Conservation (phyloP, 805 yeast species). For the Candida boidinii region DNA sequence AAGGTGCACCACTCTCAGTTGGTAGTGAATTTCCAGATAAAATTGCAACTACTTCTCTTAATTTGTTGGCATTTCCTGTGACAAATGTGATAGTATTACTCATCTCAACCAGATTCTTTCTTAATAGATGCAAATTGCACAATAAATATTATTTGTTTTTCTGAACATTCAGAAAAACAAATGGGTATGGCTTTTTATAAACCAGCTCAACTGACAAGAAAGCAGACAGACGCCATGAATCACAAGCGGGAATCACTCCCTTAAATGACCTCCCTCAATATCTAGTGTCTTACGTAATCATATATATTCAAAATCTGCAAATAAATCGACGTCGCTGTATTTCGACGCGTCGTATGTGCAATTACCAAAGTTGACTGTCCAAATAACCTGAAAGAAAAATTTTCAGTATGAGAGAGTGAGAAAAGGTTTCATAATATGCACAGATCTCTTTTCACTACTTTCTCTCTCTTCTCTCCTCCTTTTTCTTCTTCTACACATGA, state of each 20-base stretch:
- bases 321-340: no score
- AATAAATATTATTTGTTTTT: neutral
- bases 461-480: conserved; percentile 1
- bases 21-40: conserved; percentile 29
- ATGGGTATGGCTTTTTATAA: no score
- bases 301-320: no score
- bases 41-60: conserved; percentile 75
- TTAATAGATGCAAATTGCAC: conserved; percentile 1
- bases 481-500: conserved; percentile 3
- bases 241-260: no score
- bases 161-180: neutral
- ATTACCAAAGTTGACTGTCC: no score
- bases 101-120: conserved; percentile 8
- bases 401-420: no score
- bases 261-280: neutral
- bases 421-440: neutral
- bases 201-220: no score
- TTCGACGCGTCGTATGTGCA: no score
- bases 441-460: conserved; percentile 1
- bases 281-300: no score
- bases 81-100: conserved; percentile 26
- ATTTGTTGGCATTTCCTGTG: conserved; percentile 76
- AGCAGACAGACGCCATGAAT: neutral
- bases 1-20: conserved; percentile 18
- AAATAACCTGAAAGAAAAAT: no score